Base-by-base conservation (phyloP, 148 eudicot genomes). In the Nyssa sinensis region DNA sequence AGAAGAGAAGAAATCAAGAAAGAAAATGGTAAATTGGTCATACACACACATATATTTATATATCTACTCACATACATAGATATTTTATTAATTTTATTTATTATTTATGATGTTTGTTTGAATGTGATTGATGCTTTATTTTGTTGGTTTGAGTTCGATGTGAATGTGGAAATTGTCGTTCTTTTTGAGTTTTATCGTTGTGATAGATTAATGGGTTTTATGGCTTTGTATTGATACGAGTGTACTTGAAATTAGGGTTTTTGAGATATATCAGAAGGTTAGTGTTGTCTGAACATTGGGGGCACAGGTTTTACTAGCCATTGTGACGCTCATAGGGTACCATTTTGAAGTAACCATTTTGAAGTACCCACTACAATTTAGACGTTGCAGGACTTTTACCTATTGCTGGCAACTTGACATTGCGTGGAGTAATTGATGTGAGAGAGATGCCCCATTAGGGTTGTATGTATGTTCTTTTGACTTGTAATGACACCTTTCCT, bases 1-100 rank as follows among this genome's bases (percentile, higher is more conserved):
- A 66, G 93, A 29, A 71, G 98, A 58, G 86, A 87, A 25, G 89
- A 88, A 39, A 51, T 82, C 61, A 82, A 73, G 32, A 75, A 71
- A 33, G 75, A 62, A 19, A 75, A 34, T 12, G 79, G 83, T 79
- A 69, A 25, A 0, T 67, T 7, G 30, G 35, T 33, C 21, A 27
- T 59, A 16, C 21, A 6, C 12, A 57, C 8, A 3, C 32, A 16
- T 35, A 8, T 71, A 25, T 32, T 2, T 28, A 8, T 2, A 3
- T 1, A 2, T 17, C 7, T 37, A 32, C 8, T 4, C 1, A 27
- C 55, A 35, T 32, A 30, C 49, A 34, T 11, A 3, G 23, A 13
- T 27, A 37, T 10, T 29, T 8, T 65, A 17, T 35, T 9, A 4
- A 65, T 17, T 19, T 65, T 65, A 4, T 35, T 34, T n/a, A 44